Evolutionary conservation across 805 yeast species (phyloP), one percentile per base, ranked within the genome.

Genomic region (Starmerella davenportii): DNA sequence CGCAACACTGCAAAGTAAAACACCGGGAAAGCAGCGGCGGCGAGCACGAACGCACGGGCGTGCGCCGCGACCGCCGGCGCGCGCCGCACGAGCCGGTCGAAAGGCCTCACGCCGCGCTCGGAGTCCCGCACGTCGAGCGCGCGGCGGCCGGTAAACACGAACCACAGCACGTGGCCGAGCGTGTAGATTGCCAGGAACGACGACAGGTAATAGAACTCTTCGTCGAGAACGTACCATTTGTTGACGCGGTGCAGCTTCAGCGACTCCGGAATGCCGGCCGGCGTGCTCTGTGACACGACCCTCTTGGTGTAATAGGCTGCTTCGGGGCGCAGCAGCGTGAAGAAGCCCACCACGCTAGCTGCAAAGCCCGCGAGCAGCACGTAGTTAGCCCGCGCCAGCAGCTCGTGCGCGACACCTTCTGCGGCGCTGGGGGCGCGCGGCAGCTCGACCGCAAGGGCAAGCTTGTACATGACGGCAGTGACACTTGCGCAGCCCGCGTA

Each of bases 221-320:
- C 41, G 34, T 40, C 37, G 11, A 44, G 5, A 3, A 34, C 24
- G n/a, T 30, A 36, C 46, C 46, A 43, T 5, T 35, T 24, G 37
- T 36, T 36, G 1, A 38, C 36, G 14, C 32, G 37, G 27, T 43
- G 46, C 30, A 43, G 27, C n/a, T 46, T 38, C 30, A 43, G 21
- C 13, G 42, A 30, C 15, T 34, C 24, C 17, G 46, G 46, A 19
- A 43, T 42, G 5, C 46, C 46, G 17, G 33, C 31, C 3, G 42
- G 45, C 4, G 7, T 18, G 17, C 25, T 16, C 23, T 29, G 19
- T 21, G 35, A 34, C 20, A 38, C 32, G n/a, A 43, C 45, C 16
- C n/a, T 21, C 15, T 35, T 33, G 13, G 24, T n/a, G 3, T 27
- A 7, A 30, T 37, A 34, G 13, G 21, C n/a, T 2, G 38, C 19